Conservation (phyloP, 73 alveolate genomes). For the Paramecium octaurelia region DNA sequence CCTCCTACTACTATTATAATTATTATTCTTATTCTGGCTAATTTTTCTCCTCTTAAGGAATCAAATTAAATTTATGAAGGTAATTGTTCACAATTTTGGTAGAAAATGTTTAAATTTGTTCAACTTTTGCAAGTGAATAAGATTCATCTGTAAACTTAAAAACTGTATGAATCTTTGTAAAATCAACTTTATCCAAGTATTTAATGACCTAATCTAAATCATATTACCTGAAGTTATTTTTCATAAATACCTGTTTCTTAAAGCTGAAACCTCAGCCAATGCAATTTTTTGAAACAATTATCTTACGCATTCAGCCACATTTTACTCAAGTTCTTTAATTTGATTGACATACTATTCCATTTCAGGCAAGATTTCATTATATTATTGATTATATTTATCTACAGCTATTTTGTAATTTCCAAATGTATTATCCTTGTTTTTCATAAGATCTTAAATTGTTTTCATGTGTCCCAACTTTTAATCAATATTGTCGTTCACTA, state of each 20-base stretch:
- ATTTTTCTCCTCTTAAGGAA: background rate
- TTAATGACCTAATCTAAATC: background rate
- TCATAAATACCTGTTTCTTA: background rate
- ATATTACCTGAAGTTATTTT: background rate
- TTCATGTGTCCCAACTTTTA: background rate
- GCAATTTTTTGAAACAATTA: background rate
- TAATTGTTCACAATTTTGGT: background rate
- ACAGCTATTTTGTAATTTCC: slow-evolving; percentile 21
- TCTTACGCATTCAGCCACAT: background rate
- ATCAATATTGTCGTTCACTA: background rate
- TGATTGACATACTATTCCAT: background rate
- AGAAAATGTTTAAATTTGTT: background rate
- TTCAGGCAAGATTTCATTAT: slow-evolving; percentile 10
- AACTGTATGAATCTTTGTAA: background rate
- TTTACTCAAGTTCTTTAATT: background rate
- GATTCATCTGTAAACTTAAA: background rate
- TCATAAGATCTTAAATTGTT: background rate
- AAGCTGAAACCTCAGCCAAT: slow-evolving; percentile 22
- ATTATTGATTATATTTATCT: background rate
- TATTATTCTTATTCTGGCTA: background rate
- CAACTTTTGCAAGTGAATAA: background rate
- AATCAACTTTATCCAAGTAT: slow-evolving; percentile 3
- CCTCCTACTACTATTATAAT: background rate
- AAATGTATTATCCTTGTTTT: slow-evolving; percentile 11
- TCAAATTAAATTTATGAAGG: background rate